Conservation (phyloP, 192 early-diverging fungal species). For the Chytriomyces sp. region DNA sequence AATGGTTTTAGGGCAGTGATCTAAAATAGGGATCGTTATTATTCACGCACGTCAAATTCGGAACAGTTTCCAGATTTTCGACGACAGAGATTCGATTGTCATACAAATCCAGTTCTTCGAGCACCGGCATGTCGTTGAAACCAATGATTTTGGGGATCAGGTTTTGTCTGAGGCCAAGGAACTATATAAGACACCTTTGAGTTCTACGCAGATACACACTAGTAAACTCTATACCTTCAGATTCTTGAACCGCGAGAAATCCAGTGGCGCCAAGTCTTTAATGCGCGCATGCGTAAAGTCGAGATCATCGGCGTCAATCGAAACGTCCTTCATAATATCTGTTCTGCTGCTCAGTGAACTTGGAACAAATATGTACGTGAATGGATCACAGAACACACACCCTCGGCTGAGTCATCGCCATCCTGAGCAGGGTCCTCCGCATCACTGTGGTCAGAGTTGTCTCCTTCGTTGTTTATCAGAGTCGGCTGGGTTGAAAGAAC, state of each 20-base stretch:
- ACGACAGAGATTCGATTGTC: slow-evolving; percentile 89
- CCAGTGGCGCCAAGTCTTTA: slow-evolving; percentile 56
- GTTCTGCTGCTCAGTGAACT: background rate
- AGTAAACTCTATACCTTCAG: slow-evolving; percentile 59
- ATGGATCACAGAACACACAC: background rate
- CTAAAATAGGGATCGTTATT: too few relatives aligned
- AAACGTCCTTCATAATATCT: slow-evolving; percentile 14
- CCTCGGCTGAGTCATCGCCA: background rate
- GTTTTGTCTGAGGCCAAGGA: slow-evolving; percentile 83
- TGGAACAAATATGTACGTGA: background rate
- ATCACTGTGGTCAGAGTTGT: slow-evolving; percentile 5
- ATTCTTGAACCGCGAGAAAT: slow-evolving; percentile 65
- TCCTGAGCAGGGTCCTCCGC: background rate
- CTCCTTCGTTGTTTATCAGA: background rate
- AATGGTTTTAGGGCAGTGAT: background rate
- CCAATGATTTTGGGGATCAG: slow-evolving; percentile 72
- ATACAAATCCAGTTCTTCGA: slow-evolving; percentile 91
- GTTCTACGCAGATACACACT: slow-evolving; percentile 8
- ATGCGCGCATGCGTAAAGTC: slow-evolving; percentile 73
- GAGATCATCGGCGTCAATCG: slow-evolving; percentile 58
- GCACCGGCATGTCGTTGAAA: slow-evolving; percentile 54
- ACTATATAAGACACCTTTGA: slow-evolving; percentile 55
- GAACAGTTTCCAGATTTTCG: slow-evolving; percentile 64
- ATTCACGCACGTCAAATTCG: slow-evolving; percentile 62
- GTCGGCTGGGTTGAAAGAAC: background rate